These are phyloP conservation scores for Hyparrhenia diplandra DNA, from an alignment of 176 grass and related monocot genomes.

Conservation along the genomic window DNA sequence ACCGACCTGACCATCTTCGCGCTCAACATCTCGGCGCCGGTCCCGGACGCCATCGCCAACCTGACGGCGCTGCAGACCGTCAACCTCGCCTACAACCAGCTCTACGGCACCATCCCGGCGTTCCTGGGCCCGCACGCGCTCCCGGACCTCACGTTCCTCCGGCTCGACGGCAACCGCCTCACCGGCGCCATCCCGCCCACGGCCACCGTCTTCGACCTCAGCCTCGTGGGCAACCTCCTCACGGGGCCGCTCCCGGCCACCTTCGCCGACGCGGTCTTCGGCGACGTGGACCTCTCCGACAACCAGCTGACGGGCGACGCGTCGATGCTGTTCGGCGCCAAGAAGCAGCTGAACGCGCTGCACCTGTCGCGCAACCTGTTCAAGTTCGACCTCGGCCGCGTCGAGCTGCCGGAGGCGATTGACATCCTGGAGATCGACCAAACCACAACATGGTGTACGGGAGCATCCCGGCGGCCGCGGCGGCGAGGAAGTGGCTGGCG, in stretches of 20 bases:
- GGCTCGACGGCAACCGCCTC: constrained; percentile 57
- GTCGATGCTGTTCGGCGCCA: constrained; percentile 49
- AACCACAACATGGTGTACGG: constrained; percentile 55
- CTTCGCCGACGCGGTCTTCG: constrained; percentile 32
- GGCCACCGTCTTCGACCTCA: constrained; percentile 33
- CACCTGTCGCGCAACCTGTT: constrained; percentile 44
- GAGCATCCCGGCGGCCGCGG: constrained; percentile 38
- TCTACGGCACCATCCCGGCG: constrained; percentile 36
- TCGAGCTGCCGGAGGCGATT: constrained; percentile 40
- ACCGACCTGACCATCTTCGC: constrained; percentile 29
- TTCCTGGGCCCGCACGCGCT: constrained; percentile 35
- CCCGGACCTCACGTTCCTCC: constrained; percentile 38
- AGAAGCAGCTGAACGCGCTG: constrained; percentile 42
- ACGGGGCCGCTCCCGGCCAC: constrained; percentile 32
- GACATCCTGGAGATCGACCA: constrained; percentile 39
- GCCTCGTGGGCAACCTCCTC: constrained; percentile 40
- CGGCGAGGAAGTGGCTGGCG: constrained; percentile 36
- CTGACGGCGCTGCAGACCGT: constrained; percentile 38
- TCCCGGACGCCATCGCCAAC: constrained; percentile 40
- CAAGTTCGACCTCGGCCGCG: constrained; percentile 38
- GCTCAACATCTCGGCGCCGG: constrained; percentile 34
- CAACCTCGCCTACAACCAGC: constrained; percentile 49
- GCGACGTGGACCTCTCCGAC: constrained; percentile 29
- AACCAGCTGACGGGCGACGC: constrained; percentile 57
- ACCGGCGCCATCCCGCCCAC: constrained; percentile 30